phyloP scores from a whole-genome alignment of 1,139 yeast genomes.

The Pichia sp. region DNA sequence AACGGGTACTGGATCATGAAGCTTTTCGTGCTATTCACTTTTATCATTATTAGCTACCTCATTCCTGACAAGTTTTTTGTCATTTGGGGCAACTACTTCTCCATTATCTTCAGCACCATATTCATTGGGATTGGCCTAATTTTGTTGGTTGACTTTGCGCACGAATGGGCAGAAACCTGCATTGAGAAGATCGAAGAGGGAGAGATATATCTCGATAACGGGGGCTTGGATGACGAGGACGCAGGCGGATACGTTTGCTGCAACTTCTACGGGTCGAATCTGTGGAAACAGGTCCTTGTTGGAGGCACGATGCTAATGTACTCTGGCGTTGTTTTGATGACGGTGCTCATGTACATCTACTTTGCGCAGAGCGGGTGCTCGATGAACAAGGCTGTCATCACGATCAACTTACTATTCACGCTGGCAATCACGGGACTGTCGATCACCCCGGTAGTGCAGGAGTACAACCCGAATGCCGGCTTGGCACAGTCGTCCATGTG shows the following conservation, averaged over 20 bases:
- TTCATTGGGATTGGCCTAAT: conserved; percentile 89
- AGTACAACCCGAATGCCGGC: conserved; percentile 91
- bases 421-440: conserved; percentile 65
- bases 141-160: conserved; percentile 92
- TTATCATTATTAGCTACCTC: conserved; percentile 61
- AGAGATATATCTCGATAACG: conserved; percentile 40
- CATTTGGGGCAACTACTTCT: conserved; percentile 86
- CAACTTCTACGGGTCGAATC: conserved; percentile 30
- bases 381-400: conserved; percentile 86
- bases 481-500: conserved; percentile 97
- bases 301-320: conserved; percentile 91
- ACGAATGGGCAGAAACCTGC: conserved; percentile 98
- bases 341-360: conserved; percentile 73
- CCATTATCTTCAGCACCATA: conserved; percentile 79
- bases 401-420: conserved; percentile 65
- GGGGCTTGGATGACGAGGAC: conserved; percentile 28
- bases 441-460: conserved; percentile 81
- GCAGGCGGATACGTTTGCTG: conserved; percentile 36
- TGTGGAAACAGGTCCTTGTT: conserved; percentile 78
- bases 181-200: conserved; percentile 89
- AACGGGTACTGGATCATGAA: conserved; percentile 91
- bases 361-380: conserved; percentile 84
- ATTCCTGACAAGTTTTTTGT: conserved; percentile 86
- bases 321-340: conserved; percentile 63
- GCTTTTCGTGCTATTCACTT: conserved; percentile 53